Evolutionary conservation across 2,329 filamentous ascomycete genomes (phyloP).

Genomic region (Alternaria incomplexa): DNA sequence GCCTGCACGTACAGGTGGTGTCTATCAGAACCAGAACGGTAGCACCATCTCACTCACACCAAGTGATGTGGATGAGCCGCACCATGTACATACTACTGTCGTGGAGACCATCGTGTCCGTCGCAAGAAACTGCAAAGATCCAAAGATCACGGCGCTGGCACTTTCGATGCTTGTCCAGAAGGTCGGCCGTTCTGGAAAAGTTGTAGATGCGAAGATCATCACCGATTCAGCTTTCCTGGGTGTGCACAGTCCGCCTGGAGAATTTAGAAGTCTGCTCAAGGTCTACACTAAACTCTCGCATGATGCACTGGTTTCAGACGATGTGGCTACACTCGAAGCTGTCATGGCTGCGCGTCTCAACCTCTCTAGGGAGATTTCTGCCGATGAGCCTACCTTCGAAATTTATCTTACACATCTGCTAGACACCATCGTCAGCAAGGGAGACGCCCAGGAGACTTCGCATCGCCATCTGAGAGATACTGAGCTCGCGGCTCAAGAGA

Average conservation of each 20-base stretch:
- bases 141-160: conserved; percentile 90
- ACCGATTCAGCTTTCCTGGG: conserved; percentile 80
- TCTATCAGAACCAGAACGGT: conserved; percentile 62
- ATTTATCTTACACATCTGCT: conserved; percentile 85
- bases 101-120: conserved; percentile 95
- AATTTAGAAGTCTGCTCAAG: conserved; percentile 86
- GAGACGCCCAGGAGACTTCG: conserved; percentile 76
- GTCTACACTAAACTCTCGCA: conserved; percentile 78
- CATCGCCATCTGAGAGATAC: conserved; percentile 78
- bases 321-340: conserved; percentile 71
- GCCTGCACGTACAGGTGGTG: conserved; percentile 47
- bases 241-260: conserved; percentile 75
- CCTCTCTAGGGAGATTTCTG: conserved; percentile 72
- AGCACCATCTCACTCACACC: conserved; percentile 81
- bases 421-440: conserved; percentile 86
- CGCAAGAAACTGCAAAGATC: conserved; percentile 78
- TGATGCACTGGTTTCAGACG: conserved; percentile 73
- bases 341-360: conserved; percentile 81
- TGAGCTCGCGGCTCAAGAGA: conserved; percentile 83
- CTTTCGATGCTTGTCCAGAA: conserved; percentile 98
- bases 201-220: conserved; percentile 85
- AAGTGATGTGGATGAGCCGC: conserved; percentile 78
- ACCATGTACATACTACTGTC: conserved; percentile 81
- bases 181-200: conserved; percentile 79
- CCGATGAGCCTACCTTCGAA: conserved; percentile 76